phyloP scores from a whole-genome alignment of 2,329 filamentous ascomycete species.

The Pyricularia grisea region DNA sequence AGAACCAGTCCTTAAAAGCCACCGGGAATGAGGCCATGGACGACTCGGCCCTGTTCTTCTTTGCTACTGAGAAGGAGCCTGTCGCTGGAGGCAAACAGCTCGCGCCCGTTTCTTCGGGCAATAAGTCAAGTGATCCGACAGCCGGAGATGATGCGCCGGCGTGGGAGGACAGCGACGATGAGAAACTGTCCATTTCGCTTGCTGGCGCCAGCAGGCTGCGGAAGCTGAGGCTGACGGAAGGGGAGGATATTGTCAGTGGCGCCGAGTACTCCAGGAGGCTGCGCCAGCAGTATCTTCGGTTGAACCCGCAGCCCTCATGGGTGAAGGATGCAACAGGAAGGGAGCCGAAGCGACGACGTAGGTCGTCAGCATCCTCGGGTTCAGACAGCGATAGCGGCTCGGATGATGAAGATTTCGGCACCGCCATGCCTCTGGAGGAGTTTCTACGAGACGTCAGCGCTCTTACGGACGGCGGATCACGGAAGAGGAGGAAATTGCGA shows the following conservation, averaged over 20 bases:
- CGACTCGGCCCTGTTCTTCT: constrained; percentile 77
- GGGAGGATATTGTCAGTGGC: constrained; percentile 79
- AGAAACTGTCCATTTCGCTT: constrained; percentile 74
- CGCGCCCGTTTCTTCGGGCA: constrained; percentile 12
- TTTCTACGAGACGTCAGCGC: constrained; percentile 39
- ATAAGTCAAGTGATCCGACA: constrained; percentile 6
- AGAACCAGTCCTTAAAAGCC: constrained; percentile 16
- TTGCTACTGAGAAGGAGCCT: constrained; percentile 55
- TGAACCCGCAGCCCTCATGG: constrained; percentile 54
- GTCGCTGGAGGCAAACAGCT: constrained; percentile 22
- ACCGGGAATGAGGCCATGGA: constrained; percentile 26
- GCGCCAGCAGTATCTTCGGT: constrained; percentile 61
- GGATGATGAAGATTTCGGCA: constrained; percentile 25
- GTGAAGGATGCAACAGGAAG: constrained; percentile 40
- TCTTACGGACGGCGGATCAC: constrained; percentile 21
- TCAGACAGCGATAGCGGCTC: constrained; percentile 2
- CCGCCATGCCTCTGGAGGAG: constrained; percentile 68
- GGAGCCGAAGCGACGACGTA: constrained; percentile 36
- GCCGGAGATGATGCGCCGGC: constrained; percentile 39
- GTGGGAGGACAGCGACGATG: constrained; percentile 96
- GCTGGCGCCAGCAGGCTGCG: constrained; percentile 65
- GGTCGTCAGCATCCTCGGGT: constrained; percentile 12
- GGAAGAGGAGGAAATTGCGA: constrained; percentile 62
- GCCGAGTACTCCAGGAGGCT: constrained; percentile 76
- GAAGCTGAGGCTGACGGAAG: constrained; percentile 72